These are phyloP conservation scores for Penicillium angulare DNA, from an alignment of 495 filamentous ascomycete species.

Conservation along the genomic window DNA sequence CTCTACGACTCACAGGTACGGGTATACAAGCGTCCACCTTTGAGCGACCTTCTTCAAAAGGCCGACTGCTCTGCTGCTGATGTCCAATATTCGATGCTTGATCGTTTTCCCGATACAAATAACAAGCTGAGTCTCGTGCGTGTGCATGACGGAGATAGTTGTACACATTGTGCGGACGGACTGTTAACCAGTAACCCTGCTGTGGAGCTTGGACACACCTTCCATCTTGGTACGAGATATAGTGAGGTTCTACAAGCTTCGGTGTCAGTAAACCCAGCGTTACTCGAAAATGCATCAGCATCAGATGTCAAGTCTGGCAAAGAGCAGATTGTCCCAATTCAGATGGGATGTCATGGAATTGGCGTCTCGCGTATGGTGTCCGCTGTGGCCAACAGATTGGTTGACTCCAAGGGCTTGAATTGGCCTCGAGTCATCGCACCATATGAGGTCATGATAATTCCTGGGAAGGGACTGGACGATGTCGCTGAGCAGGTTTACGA, in stretches of 20 bases:
- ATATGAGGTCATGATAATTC: slow-evolving; percentile 73
- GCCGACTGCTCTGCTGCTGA: slow-evolving; percentile 28
- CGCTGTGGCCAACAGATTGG: slow-evolving; percentile 72
- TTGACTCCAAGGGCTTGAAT: slow-evolving; percentile 73
- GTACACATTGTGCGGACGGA: slow-evolving; percentile 65
- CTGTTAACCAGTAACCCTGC: slow-evolving; percentile 65
- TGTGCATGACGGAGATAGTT: slow-evolving; percentile 66
- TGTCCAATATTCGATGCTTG: slow-evolving; percentile 40
- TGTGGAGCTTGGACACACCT: slow-evolving; percentile 92
- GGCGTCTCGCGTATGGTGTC: slow-evolving; percentile 89
- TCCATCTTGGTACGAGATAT: slow-evolving; percentile 89
- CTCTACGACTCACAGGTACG: slow-evolving; percentile 46
- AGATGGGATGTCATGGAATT: slow-evolving; percentile 97
- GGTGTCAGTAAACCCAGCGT: slow-evolving; percentile 42
- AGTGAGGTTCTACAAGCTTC: slow-evolving; percentile 67
- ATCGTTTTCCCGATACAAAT: slow-evolving; percentile 39
- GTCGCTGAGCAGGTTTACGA: slow-evolving; percentile 63
- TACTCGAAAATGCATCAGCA: slow-evolving; percentile 16
- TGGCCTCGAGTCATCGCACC: slow-evolving; percentile 89
- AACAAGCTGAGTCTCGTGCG: slow-evolving; percentile 56
- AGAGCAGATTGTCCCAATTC: slow-evolving; percentile 53
- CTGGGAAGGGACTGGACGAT: slow-evolving; percentile 45
- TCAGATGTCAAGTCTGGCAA: slow-evolving; percentile 14
- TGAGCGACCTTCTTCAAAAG: slow-evolving; percentile 38
- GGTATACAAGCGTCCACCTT: slow-evolving; percentile 43